Percentiles rank a stretch among this genome's conserved stretches.
Evolutionary conservation across 2,329 filamentous ascomycete species (phyloP).

Genomic region (Madurella mycetomatis): DNA sequence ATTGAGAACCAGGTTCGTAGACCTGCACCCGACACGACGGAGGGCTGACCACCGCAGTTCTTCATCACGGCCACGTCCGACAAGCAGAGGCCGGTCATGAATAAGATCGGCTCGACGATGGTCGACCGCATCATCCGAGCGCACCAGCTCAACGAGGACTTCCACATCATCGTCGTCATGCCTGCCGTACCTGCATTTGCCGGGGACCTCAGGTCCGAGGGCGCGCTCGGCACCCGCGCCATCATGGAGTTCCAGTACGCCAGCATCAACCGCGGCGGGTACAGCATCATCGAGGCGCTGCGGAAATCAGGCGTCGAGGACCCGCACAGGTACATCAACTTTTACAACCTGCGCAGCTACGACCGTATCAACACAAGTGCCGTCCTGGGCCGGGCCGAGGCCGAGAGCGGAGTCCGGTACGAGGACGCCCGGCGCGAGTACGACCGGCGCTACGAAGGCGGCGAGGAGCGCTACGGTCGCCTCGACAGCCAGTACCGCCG

Average conservation of each 20-base stretch:
- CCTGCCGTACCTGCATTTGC: slow-evolving; percentile 79
- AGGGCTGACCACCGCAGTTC: slow-evolving; percentile 48
- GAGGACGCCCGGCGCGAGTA: slow-evolving; percentile 60
- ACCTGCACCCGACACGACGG: no score
- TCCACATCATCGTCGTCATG: slow-evolving; percentile 73
- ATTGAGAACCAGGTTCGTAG: slow-evolving; percentile 64
- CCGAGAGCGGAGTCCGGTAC: slow-evolving; percentile 62
- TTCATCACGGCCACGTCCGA: slow-evolving; percentile 78
- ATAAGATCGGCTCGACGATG: slow-evolving; percentile 74
- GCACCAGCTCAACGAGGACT: slow-evolving; percentile 59
- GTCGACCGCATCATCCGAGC: slow-evolving; percentile 73
- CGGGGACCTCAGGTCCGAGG: slow-evolving; percentile 69
- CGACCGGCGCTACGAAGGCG: slow-evolving; percentile 51
- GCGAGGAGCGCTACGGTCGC: slow-evolving; percentile 19
- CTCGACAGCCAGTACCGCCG: slow-evolving; percentile 51
- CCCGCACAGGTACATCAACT: slow-evolving; percentile 69
- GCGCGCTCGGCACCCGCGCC: slow-evolving; percentile 69
- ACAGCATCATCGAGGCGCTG: slow-evolving; percentile 72
- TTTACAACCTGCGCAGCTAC: slow-evolving; percentile 81
- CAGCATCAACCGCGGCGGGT: slow-evolving; percentile 70
- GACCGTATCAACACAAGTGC: slow-evolving; percentile 72
- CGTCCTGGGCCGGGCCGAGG: slow-evolving; percentile 57
- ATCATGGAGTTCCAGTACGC: slow-evolving; percentile 89
- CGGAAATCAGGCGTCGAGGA: slow-evolving; percentile 60
- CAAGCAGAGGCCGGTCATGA: slow-evolving; percentile 66